Percentiles rank a stretch among this genome's conserved stretches.
Conservation (phyloP, 1,139 yeast species). For the Yamadazyma sp. region DNA sequence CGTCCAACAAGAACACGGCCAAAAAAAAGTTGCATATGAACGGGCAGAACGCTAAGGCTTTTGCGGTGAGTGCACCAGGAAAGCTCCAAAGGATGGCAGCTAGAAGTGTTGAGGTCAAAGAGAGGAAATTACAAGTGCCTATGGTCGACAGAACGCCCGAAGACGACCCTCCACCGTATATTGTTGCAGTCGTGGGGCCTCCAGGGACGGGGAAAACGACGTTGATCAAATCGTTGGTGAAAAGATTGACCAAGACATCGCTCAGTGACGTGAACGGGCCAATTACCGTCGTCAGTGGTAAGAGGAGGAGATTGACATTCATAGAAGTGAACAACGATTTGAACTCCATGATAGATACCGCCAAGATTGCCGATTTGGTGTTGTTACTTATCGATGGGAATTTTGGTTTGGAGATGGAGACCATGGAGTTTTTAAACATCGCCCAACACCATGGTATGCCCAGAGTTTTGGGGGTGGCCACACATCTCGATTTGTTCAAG, state of each 20-base stretch:
- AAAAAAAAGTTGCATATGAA: constrained; percentile 88
- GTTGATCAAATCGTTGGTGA: constrained; percentile 81
- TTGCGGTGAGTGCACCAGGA: constrained; percentile 90
- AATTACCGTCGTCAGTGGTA: constrained; percentile 95
- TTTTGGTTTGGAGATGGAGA: constrained; percentile 98
- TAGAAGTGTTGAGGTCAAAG: constrained; percentile 83
- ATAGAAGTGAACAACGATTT: constrained; percentile 91
- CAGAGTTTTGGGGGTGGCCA: constrained; percentile 90
- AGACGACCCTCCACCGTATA: constrained; percentile 95
- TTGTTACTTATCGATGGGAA: constrained; percentile 91
- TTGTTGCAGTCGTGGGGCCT: constrained; percentile 97
- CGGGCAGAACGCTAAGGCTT: constrained; percentile 92
- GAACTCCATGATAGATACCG: constrained; percentile 94
- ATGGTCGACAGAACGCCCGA: constrained; percentile 98
- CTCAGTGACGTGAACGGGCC: constrained; percentile 91
- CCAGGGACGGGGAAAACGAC: constrained; percentile 99
- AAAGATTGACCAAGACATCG: constrained; percentile 87
- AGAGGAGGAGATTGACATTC: constrained; percentile 87
- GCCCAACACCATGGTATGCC: constrained; percentile 99
- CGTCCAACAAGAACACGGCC: constrained; percentile 58
- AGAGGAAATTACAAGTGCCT: constrained; percentile 89
- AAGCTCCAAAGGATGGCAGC: constrained; percentile 83
- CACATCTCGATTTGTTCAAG: constrained; percentile 92
- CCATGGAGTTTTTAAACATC: constrained; percentile 95
- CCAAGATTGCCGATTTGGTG: constrained; percentile 92